These are phyloP conservation scores for Besnoitia besnoiti DNA, from an alignment of 169 alveolate species.

Conservation along the genomic window DNA sequence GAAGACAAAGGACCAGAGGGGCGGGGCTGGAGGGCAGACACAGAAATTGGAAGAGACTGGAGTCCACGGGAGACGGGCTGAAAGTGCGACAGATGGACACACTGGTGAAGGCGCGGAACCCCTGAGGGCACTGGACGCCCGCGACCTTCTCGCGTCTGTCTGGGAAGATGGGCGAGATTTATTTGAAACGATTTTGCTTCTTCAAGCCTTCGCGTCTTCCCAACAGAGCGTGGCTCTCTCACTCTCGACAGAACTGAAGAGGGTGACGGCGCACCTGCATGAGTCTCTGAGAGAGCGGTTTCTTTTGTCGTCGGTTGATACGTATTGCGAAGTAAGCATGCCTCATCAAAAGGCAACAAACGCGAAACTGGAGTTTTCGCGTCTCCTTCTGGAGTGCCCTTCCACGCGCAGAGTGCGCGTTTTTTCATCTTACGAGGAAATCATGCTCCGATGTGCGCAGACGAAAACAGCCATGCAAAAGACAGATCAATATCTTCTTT, in stretches of 20 bases:
- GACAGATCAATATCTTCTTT: too few relatives aligned
- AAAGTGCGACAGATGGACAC: too few relatives aligned
- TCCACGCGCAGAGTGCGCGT: too few relatives aligned
- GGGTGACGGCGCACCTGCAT: not conserved
- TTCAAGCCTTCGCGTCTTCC: conserved; percentile 12
- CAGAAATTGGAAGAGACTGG: not conserved
- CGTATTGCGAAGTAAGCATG: conserved; percentile 16
- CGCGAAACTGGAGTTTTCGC: too few relatives aligned
- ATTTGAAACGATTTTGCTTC: not conserved
- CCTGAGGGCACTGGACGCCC: not conserved
- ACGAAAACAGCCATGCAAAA: too few relatives aligned
- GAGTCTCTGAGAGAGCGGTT: not conserved
- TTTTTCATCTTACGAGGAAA: too few relatives aligned
- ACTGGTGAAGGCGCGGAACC: not conserved
- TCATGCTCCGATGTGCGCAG: too few relatives aligned
- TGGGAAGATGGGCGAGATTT: not conserved
- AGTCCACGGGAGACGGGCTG: not conserved
- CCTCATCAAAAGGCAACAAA: too few relatives aligned
- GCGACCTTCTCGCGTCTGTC: not conserved
- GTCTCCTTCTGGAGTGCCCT: too few relatives aligned
- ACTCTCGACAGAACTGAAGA: not conserved
- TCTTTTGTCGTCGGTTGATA: not conserved
- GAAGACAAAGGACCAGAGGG: not conserved
- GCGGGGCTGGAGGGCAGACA: not conserved
- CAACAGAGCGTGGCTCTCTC: not conserved